Conservation (phyloP, 2,329 filamentous ascomycete species). For the Orbilia blumenaviensis region DNA sequence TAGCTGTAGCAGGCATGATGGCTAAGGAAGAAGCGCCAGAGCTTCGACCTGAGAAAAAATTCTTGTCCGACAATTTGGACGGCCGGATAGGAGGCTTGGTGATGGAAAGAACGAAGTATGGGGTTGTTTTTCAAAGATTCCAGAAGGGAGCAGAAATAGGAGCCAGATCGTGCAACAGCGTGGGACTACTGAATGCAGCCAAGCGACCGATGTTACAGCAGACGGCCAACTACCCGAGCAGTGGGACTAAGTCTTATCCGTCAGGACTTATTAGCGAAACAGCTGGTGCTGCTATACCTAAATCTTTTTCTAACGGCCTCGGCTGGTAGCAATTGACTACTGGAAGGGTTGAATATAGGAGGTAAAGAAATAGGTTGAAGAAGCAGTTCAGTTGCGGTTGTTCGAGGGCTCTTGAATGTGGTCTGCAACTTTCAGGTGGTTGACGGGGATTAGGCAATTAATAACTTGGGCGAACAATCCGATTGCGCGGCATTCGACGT, state of each 20-base stretch:
- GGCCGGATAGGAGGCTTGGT: slow-evolving; percentile 11
- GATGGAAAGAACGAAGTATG: slow-evolving; percentile 1
- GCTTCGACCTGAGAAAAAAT: slow-evolving; percentile 42
- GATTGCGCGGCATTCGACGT: not conserved
- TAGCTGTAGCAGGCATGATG: slow-evolving; percentile 52
- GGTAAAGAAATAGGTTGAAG: too few species aligned
- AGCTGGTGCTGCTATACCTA: too few species aligned
- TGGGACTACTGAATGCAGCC: slow-evolving; percentile 34
- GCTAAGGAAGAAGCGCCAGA: slow-evolving; percentile 52
- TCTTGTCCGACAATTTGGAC: slow-evolving; percentile 24
- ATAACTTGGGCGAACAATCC: not conserved
- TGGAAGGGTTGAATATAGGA: too few species aligned
- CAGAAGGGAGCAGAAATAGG: not conserved
- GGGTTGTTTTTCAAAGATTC: not conserved
- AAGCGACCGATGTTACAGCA: slow-evolving; percentile 14
- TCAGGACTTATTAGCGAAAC: not conserved
- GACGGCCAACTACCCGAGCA: not conserved
- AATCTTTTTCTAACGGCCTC: too few species aligned
- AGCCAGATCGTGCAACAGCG: slow-evolving; percentile 4
- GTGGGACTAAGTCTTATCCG: not conserved
- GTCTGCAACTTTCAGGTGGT: too few species aligned
- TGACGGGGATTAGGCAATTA: not conserved
- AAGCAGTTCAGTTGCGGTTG: too few species aligned
- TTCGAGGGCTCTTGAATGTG: too few species aligned
- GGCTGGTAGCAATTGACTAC: too few species aligned